These are phyloP conservation scores for Malus sylvestris DNA, from an alignment of 306 rosid species.

Conservation along the genomic window DNA sequence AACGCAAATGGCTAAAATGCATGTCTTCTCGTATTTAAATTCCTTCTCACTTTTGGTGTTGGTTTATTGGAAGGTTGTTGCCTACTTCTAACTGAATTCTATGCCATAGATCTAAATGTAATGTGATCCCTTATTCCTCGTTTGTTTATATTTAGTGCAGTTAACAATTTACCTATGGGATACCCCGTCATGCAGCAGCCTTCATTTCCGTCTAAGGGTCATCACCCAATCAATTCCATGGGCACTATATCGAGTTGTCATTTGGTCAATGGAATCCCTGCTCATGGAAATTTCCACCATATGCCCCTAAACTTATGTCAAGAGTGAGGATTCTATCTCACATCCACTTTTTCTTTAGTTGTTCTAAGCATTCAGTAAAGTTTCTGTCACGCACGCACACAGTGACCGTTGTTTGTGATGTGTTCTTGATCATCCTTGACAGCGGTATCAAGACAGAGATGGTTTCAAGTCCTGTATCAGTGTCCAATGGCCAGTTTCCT, in stretches of 20 bases:
- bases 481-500: neutral
- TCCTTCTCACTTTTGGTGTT: neutral
- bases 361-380: neutral
- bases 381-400: neutral
- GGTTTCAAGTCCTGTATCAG: neutral
- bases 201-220: neutral
- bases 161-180: neutral
- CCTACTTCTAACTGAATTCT: neutral
- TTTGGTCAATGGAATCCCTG: neutral
- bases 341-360: neutral
- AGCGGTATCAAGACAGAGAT: neutral
- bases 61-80: neutral
- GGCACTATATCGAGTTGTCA: neutral
- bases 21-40: neutral
- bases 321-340: neutral
- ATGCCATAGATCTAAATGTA: neutral
- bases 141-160: neutral
- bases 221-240: neutral
- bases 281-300: slow-evolving; percentile 4
- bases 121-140: neutral
- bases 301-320: neutral
- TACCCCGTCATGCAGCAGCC: neutral
- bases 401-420: neutral
- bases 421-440: neutral
- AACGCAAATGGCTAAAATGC: neutral